Conservation (phyloP, 2,329 filamentous ascomycete species). For the Venturia carpophila region DNA sequence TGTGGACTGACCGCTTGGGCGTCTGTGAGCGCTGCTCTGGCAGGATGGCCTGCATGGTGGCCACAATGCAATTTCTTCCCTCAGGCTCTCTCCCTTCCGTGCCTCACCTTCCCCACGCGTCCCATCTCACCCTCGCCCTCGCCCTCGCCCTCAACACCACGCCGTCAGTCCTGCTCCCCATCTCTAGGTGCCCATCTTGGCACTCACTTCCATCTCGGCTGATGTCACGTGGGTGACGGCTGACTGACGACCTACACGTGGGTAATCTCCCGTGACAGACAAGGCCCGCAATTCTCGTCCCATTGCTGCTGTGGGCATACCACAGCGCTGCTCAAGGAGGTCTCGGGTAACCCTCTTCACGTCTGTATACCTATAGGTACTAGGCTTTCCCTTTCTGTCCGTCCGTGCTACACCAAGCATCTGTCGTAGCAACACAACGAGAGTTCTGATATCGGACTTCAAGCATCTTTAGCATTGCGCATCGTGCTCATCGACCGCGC, state of each 20-base stretch:
- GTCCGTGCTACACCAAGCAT: not conserved
- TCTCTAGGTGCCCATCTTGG: not conserved
- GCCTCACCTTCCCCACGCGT: no score
- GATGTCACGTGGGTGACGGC: not conserved
- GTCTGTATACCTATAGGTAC: conserved; percentile 6
- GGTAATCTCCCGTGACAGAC: not conserved
- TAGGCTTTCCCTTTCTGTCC: not conserved
- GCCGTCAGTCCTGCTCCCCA: not conserved
- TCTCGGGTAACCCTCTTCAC: not conserved
- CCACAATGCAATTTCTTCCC: no score
- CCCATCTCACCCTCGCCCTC: not conserved
- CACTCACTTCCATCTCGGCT: not conserved
- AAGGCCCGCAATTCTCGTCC: not conserved
- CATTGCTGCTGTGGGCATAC: no score
- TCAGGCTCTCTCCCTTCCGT: no score
- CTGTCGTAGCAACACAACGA: not conserved
- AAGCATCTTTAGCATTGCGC: not conserved
- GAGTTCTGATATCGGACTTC: not conserved
- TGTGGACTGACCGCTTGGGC: no score
- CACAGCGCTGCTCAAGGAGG: not conserved
- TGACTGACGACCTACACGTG: not conserved
- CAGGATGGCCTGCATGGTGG: not conserved
- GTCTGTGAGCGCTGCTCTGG: no score
- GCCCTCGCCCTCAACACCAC: not conserved
- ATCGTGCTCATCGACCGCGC: not conserved